phyloP scores from a whole-genome alignment of 2,329 filamentous ascomycete species.

The Immersiporthe knoxdaviesiana region DNA sequence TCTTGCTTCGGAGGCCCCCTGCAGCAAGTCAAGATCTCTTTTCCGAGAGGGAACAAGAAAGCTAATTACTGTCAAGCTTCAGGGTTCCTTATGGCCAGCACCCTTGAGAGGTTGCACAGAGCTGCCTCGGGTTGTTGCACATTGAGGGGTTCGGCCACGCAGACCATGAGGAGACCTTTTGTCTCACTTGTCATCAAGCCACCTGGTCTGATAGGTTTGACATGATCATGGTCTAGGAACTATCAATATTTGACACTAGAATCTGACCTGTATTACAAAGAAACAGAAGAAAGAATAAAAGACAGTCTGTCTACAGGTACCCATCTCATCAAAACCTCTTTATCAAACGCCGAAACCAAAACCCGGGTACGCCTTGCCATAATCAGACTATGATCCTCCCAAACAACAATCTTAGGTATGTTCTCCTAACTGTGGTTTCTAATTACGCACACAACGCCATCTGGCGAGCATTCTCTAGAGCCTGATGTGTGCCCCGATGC shows the following conservation, averaged over 20 bases:
- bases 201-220: neutral
- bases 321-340: neutral
- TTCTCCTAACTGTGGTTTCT: neutral
- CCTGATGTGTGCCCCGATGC: slow-evolving; percentile 69
- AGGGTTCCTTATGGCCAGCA: neutral
- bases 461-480: slow-evolving; percentile 39
- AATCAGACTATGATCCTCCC: neutral
- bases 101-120: neutral
- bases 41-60: neutral
- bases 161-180: neutral
- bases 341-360: slow-evolving; percentile 4
- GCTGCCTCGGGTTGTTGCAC: neutral
- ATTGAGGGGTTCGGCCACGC: neutral
- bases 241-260: too few relatives aligned
- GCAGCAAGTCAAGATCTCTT: neutral
- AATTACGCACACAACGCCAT: slow-evolving; percentile 10
- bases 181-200: neutral
- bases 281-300: neutral
- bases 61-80: neutral
- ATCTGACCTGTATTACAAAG: neutral
- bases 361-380: slow-evolving; percentile 1
- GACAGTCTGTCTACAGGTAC: neutral
- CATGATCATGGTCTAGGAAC: neutral
- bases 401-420: neutral
- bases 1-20: neutral